phyloP scores from a whole-genome alignment of 345 rosid species.

The Linum tenue region DNA sequence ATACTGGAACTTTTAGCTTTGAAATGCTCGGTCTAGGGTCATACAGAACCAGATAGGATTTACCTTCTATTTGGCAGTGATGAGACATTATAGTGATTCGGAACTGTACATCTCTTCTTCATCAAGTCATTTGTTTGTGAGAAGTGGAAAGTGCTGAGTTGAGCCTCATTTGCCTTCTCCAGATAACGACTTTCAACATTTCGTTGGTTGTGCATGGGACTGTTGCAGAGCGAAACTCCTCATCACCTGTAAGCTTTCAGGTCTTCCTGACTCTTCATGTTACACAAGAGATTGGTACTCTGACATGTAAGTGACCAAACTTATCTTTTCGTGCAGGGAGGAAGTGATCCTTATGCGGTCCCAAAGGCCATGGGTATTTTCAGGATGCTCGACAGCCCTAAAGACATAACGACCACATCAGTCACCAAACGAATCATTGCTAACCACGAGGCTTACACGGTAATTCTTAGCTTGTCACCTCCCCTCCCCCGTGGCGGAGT shows the following conservation, averaged over 20 bases:
- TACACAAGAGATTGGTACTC: background rate
- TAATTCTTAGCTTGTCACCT: slow-evolving; percentile 10
- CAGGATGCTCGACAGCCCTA: slow-evolving; percentile 60
- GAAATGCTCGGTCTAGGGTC: too few species aligned
- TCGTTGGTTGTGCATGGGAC: slow-evolving; percentile 83
- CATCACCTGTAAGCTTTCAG: slow-evolving; percentile 28
- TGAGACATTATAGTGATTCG: background rate
- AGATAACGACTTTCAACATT: slow-evolving; percentile 80
- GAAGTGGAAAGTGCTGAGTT: background rate
- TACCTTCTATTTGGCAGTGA: background rate
- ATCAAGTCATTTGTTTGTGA: background rate
- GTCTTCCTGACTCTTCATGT: background rate
- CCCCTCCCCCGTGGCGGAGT: too few species aligned
- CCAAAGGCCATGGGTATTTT: slow-evolving; percentile 79
- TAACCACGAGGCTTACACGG: slow-evolving; percentile 75
- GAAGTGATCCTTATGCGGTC: slow-evolving; percentile 58
- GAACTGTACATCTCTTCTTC: background rate
- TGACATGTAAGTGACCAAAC: background rate
- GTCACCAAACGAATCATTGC: slow-evolving; percentile 76
- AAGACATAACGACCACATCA: slow-evolving; percentile 58
- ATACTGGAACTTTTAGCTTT: too few species aligned
- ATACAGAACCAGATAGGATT: too few species aligned
- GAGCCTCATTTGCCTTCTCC: slow-evolving; percentile 12
- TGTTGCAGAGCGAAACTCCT: slow-evolving; percentile 50
- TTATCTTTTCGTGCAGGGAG: slow-evolving; percentile 34